Evolutionary conservation across 1,284 basidiomycete genomes (phyloP), one percentile per base, ranked within the genome.

Genomic region (Ceraceosorus guamensis): DNA sequence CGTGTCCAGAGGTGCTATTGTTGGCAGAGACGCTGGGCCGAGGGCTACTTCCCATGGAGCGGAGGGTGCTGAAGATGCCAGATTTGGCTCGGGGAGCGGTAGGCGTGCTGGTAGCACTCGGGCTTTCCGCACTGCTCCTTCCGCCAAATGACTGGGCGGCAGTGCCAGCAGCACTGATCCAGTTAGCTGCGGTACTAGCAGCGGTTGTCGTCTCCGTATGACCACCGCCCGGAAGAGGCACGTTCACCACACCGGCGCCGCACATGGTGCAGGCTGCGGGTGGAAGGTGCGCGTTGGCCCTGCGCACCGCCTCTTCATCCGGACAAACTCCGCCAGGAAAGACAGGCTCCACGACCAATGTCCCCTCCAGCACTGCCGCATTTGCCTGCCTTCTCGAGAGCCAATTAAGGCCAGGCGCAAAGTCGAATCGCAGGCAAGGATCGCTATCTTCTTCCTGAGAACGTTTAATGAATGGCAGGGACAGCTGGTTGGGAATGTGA

Each of bases 361-460:
- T 88, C 1, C 91, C 91, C 11, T 83, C 84, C 63, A 96, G 84
- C 56, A 98, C 87, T 2, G 93, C 91, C 6, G 84, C 79, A 5
- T 87, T 81, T 10, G 96, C 87, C n/a, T 85, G 85, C 33, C 91
- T 84, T 18, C 93, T 83, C 7, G 88, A 87, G 11, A 98, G 81
- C 88, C 90, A 97, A 68, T 90, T 92, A 32, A 98, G 81, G 11
- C 91, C 89, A 0, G 92, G 89, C 0, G 93, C 91, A n/a, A 89
- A 79, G 73, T 97, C 91, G 30, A 98, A 82, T 2, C 95, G 85
- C 39, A 97, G 80, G 0, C 91, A 89, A 0, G 93, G 89, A 65
- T 98, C 95, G 16, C 92, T 88, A 77, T 98, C 93, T 78, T 98
- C 95, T 3, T 82, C 81, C 31, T 87, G 78, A 18, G 91, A 78